A percentile compares a stretch with the other conserved stretches of the same genome.
Conservation (phyloP, 75 land plant species). For the Cupressus sempervirens region DNA sequence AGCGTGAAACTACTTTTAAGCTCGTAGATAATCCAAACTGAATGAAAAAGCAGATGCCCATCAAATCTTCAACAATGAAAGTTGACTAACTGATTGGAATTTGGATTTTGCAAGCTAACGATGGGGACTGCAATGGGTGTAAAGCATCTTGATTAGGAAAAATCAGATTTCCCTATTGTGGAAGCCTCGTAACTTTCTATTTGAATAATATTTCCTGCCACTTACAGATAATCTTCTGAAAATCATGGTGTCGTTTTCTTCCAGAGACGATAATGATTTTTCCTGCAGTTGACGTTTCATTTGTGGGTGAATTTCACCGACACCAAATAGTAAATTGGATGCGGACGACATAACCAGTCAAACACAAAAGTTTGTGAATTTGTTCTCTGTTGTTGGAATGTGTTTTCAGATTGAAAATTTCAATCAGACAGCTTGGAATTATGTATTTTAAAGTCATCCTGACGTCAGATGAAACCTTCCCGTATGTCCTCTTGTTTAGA, state of each 20-base stretch:
- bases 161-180: background rate
- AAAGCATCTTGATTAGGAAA: background rate
- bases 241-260: background rate
- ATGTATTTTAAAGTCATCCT: background rate
- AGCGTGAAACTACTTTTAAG: too few relatives aligned
- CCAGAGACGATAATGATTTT: background rate
- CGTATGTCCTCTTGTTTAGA: background rate
- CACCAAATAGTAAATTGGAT: background rate
- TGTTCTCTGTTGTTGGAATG: slow-evolving; percentile 1
- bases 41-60: background rate
- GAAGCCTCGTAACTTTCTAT: background rate
- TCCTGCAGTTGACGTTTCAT: background rate
- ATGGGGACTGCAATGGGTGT: background rate
- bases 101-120: background rate
- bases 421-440: background rate
- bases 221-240: background rate
- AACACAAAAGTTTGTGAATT: background rate
- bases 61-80: background rate
- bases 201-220: background rate
- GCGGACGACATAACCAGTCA: background rate
- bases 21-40: too few relatives aligned
- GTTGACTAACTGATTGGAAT: background rate
- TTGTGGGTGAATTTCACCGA: background rate
- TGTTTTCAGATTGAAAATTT: background rate
- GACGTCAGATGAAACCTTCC: too few relatives aligned